phyloP scores from a whole-genome alignment of 75 land plant species.

The Cupressus sempervirens region DNA sequence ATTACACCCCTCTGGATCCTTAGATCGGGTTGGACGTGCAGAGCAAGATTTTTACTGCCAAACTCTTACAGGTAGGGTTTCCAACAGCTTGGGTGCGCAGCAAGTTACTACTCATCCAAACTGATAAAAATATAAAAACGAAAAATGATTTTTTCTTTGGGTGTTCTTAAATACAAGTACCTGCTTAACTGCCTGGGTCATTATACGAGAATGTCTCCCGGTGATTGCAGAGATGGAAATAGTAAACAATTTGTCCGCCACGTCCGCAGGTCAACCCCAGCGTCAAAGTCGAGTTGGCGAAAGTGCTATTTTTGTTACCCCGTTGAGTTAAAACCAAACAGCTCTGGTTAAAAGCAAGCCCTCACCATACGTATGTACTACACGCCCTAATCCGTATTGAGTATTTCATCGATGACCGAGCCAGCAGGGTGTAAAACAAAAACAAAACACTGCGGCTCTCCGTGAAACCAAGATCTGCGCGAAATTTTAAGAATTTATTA shows the following conservation, averaged over 20 bases:
- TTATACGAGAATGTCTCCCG: not conserved
- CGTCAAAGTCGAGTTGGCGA: not conserved
- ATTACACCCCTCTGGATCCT: not conserved
- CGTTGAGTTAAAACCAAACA: not conserved
- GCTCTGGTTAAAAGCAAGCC: not conserved
- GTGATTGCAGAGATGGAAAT: not conserved
- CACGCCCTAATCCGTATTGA: no score
- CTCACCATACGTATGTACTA: not conserved
- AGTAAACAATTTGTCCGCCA: not conserved
- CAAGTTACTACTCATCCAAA: not conserved
- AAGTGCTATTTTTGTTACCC: not conserved
- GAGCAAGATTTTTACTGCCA: not conserved
- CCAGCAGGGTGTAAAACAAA: not conserved
- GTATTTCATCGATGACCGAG: not conserved
- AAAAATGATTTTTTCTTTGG: not conserved
- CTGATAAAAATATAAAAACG: not conserved
- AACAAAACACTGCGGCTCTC: not conserved
- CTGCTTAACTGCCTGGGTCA: not conserved
- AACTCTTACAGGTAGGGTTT: not conserved
- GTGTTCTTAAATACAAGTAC: not conserved
- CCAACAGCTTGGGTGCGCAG: not conserved
- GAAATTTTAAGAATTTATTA: no score
- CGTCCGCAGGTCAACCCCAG: not conserved
- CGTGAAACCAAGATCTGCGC: not conserved
- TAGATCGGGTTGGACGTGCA: not conserved